These are phyloP conservation scores for Microbotryum scabiosae DNA, from an alignment of 1,284 basidiomycete genomes.

Conservation along the genomic window DNA sequence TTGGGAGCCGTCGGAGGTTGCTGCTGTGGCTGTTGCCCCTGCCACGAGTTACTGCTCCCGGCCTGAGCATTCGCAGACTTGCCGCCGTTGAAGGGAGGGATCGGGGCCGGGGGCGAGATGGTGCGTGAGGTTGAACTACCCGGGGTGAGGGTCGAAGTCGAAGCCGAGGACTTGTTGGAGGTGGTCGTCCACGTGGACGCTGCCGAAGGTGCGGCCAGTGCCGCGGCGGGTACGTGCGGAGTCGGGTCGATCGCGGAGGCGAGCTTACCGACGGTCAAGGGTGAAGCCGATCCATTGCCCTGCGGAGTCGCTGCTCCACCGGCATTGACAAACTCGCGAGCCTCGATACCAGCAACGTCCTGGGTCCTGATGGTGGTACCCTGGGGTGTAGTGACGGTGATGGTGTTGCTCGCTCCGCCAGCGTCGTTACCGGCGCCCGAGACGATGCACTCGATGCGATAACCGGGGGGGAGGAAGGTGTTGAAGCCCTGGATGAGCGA, in stretches of 20 bases:
- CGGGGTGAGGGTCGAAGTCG: conserved; percentile 16
- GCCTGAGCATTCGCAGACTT: conserved; percentile 13
- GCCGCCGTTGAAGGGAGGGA: conserved; percentile 36
- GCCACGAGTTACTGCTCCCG: neutral
- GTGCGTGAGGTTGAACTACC: conserved; percentile 10
- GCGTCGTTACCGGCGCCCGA: conserved; percentile 39
- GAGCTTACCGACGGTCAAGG: conserved; percentile 31
- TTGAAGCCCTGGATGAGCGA: conserved; percentile 97
- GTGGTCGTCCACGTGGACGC: conserved; percentile 25
- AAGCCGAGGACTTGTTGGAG: conserved; percentile 3
- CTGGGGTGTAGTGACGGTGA: conserved; percentile 88
- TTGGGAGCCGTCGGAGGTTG: neutral
- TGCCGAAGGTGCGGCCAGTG: neutral
- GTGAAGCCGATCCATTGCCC: conserved; percentile 21
- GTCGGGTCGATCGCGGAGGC: neutral
- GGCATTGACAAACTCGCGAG: conserved; percentile 18
- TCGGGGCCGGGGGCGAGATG: conserved; percentile 23
- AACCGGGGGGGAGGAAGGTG: conserved; percentile 93
- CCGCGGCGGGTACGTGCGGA: neutral
- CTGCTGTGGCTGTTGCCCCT: neutral
- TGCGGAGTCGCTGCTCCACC: neutral
- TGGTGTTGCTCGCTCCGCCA: conserved; percentile 39
- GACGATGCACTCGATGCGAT: conserved; percentile 83
- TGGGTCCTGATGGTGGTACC: conserved; percentile 61
- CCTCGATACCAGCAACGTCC: conserved; percentile 24